Evolutionary conservation across 208 protist genomes (phyloP), one percentile per base, ranked within the genome.

Genomic region (Trichomonas vaginalis): DNA sequence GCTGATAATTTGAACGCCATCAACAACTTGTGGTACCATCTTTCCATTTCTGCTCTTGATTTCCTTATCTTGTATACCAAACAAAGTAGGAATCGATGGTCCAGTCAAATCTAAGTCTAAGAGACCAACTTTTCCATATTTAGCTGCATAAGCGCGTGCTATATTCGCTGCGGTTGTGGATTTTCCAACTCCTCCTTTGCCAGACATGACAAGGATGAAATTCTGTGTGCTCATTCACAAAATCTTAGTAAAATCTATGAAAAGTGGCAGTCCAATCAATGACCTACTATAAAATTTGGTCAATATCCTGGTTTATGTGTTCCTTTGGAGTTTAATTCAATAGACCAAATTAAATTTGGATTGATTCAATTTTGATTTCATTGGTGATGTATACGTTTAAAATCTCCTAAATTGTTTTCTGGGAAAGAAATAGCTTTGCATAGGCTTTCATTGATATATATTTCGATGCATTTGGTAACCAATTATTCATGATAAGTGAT

Each of bases 1-100:
- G 4, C 98, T 99, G 98, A 99, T 99, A 0, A 99, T 98, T 49
- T 97, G 97, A 39, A 99, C 96, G 96, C 98, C 99, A 45, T 99
- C 98, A 61, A 98, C 96, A 47, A 98, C 98, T n/a, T 99, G 97
- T 27, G 97, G 96, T 96, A 96, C 96, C 97, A 99, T 99, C 6
- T 98, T 98, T 95, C 96, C 96, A 49, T 97, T 96, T 49, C 90
- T 97, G 6, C 96, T 96, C 97, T 98, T 98, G 40, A 99, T 98
- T 95, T 98, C 97, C 95, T 98, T 96, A 14, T 97, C 97, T 90
- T 98, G 97, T 12, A 99, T 96, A 21, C 99, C 99, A 88, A 99
- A 98, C 23, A 97, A 48, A 46, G 96, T 95, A 3, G 96, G 96
- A 46, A 97, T 95, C 42, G 95, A 96, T n/a, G 96, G 96, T 27